phyloP scores from a whole-genome alignment of 805 yeast species.

The Komagataella populi region DNA sequence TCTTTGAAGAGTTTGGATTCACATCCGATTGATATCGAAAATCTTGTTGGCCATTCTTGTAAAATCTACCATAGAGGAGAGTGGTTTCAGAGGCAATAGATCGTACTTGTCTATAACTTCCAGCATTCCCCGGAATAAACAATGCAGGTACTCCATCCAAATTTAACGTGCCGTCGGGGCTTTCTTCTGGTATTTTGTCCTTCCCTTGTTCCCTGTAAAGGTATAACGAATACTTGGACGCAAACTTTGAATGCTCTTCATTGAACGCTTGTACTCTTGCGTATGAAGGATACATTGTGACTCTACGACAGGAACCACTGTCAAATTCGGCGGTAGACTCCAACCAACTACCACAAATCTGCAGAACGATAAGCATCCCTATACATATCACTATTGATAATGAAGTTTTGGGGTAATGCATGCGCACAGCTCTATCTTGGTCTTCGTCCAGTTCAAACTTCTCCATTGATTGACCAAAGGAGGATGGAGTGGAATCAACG shows the following conservation, averaged over 20 bases:
- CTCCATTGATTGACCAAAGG: background rate
- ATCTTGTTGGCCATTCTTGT: slow-evolving; percentile 1
- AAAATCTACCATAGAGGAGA: slow-evolving; percentile 28
- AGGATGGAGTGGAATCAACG: background rate
- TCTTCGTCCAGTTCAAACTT: background rate
- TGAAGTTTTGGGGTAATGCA: background rate
- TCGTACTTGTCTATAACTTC: slow-evolving; percentile 79
- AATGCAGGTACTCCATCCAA: slow-evolving; percentile 73
- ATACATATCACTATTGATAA: slow-evolving; percentile 2
- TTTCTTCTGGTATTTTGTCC: slow-evolving; percentile 38
- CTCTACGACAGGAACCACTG: slow-evolving; percentile 34
- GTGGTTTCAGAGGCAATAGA: slow-evolving; percentile 84
- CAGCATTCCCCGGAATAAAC: slow-evolving; percentile 97
- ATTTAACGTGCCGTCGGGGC: slow-evolving; percentile 13
- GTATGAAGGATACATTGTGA: slow-evolving; percentile 77
- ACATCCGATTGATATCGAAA: slow-evolving; percentile 11
- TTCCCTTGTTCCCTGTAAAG: slow-evolving; percentile 75
- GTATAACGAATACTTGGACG: slow-evolving; percentile 73
- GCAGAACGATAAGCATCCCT: slow-evolving; percentile 12
- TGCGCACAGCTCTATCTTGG: background rate
- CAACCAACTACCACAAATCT: slow-evolving; percentile 15
- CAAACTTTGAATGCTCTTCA: slow-evolving; percentile 49
- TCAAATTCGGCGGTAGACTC: slow-evolving; percentile 14
- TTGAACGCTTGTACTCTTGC: slow-evolving; percentile 67
- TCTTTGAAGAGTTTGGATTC: slow-evolving; percentile 24